phyloP scores from a whole-genome alignment of 768 basidiomycete genomes.

The Heimioporus sp. region DNA sequence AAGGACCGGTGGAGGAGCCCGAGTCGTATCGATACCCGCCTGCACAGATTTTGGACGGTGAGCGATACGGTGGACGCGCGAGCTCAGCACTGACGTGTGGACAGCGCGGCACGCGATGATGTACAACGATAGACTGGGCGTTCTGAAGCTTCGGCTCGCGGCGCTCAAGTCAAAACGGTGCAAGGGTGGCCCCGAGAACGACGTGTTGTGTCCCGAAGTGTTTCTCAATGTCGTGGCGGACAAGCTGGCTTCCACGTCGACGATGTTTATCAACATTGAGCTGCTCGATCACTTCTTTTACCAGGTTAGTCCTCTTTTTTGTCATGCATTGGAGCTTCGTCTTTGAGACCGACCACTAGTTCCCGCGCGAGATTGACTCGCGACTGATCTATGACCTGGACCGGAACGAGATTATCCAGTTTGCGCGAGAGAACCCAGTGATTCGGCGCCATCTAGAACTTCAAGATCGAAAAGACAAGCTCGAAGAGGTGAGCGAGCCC shows the following conservation, averaged over 20 bases:
- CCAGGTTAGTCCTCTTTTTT: slow-evolving; percentile 55
- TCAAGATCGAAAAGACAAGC: slow-evolving; percentile 95
- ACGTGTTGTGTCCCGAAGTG: slow-evolving; percentile 91
- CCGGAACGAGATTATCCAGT: slow-evolving; percentile 82
- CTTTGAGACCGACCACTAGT: slow-evolving; percentile 44
- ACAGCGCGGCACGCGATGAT: slow-evolving; percentile 90
- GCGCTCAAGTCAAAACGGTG: slow-evolving; percentile 91
- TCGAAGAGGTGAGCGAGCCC: slow-evolving; percentile 72
- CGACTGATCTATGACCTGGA: slow-evolving; percentile 92
- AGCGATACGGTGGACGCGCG: slow-evolving; percentile 21
- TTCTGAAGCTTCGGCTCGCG: slow-evolving; percentile 82
- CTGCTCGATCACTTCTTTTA: slow-evolving; percentile 98
- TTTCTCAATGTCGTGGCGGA: slow-evolving; percentile 97
- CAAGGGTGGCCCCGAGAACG: slow-evolving; percentile 80
- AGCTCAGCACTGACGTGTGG: slow-evolving; percentile 6
- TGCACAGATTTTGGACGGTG: slow-evolving; percentile 90
- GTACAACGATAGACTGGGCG: slow-evolving; percentile 75
- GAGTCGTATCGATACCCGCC: slow-evolving; percentile 91
- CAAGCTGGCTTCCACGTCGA: slow-evolving; percentile 92
- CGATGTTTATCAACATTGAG: slow-evolving; percentile 99
- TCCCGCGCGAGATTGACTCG: slow-evolving; percentile 97
- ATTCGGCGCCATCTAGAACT: slow-evolving; percentile 86
- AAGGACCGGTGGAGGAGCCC: slow-evolving; percentile 39
- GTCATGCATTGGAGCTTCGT: not conserved
- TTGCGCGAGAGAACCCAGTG: slow-evolving; percentile 94